A percentile compares a stretch with the other conserved stretches of the same genome.
phyloP scores from a whole-genome alignment of 805 yeast species.

The Cyberlindnera lachancei region DNA sequence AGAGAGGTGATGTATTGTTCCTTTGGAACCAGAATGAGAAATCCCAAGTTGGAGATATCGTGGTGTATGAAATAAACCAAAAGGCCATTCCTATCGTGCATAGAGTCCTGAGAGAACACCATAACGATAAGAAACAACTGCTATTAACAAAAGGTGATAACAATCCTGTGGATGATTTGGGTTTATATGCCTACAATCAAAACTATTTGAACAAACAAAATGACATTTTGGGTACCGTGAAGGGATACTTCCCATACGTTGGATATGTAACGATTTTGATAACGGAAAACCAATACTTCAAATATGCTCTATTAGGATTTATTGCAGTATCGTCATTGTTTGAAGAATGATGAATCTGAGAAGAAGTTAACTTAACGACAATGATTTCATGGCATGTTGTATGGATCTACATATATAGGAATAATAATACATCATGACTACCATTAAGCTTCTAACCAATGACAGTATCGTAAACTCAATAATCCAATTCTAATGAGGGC shows the following conservation, averaged over 20 bases:
- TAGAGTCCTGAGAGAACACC: conserved; percentile 85
- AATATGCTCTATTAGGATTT: conserved; percentile 67
- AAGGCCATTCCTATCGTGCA: conserved; percentile 94
- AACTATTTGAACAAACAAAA: conserved; percentile 65
- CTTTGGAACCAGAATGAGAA: conserved; percentile 75
- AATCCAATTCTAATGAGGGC: conserved; percentile 28
- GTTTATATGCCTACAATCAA: conserved; percentile 71
- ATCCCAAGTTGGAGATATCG: conserved; percentile 83
- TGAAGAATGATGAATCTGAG: conserved; percentile 40
- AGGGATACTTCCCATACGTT: conserved; percentile 79
- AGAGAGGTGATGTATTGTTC: conserved; percentile 89
- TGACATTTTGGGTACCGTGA: conserved; percentile 88
- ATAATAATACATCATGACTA: not conserved
- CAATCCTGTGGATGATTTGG: conserved; percentile 85
- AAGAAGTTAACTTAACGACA: too few relatives aligned
- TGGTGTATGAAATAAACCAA: conserved; percentile 78
- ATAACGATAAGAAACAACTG: conserved; percentile 46
- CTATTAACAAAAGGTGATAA: conserved; percentile 94
- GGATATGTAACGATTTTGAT: conserved; percentile 90
- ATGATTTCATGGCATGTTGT: too few relatives aligned
- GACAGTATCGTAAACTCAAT: too few relatives aligned
- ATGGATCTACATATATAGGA: too few relatives aligned
- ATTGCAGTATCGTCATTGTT: conserved; percentile 64
- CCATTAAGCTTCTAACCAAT: too few relatives aligned
- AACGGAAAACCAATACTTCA: conserved; percentile 81